Conservation (phyloP, 75 land plant species). For the Chamaecyparis obtusa region DNA sequence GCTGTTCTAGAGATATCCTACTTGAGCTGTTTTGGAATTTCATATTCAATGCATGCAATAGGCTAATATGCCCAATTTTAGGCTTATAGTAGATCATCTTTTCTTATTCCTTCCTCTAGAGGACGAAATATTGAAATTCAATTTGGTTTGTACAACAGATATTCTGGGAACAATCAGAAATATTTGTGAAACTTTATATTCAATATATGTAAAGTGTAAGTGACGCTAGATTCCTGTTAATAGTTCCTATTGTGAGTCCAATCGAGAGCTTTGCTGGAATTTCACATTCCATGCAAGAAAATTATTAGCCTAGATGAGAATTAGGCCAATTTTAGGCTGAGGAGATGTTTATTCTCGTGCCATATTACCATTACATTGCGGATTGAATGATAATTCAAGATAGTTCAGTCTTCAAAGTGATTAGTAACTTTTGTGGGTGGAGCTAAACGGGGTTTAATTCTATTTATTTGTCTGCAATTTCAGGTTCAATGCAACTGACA, state of each 20-base stretch:
- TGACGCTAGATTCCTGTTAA: background rate
- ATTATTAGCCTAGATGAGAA: background rate
- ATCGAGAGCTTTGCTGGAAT: background rate
- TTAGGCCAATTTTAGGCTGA: background rate
- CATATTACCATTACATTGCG: background rate
- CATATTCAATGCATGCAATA: background rate
- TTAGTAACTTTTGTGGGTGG: background rate
- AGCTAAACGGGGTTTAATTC: slow-evolving; percentile 23
- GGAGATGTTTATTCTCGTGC: background rate
- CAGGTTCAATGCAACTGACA: slow-evolving; percentile 55
- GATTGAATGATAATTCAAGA: background rate
- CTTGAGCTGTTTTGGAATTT: background rate
- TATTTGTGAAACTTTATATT: background rate
- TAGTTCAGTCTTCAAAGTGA: background rate
- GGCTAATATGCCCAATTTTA: background rate
- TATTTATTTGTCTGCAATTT: slow-evolving; percentile 9
- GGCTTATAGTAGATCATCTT: background rate
- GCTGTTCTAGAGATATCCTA: background rate
- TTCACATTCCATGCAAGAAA: background rate
- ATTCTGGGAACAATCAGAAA: background rate
- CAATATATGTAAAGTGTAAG: background rate
- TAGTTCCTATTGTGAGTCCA: background rate
- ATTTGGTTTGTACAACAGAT: background rate
- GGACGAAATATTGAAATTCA: background rate
- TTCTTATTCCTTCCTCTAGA: background rate